Percentiles rank a stretch among this genome's conserved stretches.
Evolutionary conservation across 352 stramenopile species (phyloP).

Genomic region (Globisporangium splendens): DNA sequence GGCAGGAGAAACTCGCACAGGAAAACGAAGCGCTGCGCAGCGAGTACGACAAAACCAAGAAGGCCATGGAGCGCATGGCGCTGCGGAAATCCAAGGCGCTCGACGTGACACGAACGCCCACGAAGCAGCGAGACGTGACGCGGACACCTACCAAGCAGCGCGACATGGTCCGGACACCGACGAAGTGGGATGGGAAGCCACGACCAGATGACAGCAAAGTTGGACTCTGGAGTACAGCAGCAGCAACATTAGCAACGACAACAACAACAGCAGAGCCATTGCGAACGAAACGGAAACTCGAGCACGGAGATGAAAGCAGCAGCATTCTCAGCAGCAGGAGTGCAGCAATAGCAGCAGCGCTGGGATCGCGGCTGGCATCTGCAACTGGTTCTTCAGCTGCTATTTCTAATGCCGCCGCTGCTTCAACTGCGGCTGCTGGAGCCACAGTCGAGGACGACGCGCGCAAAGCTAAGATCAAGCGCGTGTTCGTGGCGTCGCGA

Average conservation of each 20-base stretch:
- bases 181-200: no score
- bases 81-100: constrained; percentile 24
- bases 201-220: not conserved
- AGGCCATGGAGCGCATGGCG: constrained; percentile 64
- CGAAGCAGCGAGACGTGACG: constrained; percentile 3
- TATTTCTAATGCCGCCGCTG: no score
- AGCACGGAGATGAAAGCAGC: not conserved
- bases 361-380: no score
- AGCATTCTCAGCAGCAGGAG: not conserved
- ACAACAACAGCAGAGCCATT: constrained; percentile 3
- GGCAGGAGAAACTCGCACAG: constrained; percentile 35
- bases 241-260: not conserved
- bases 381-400: no score
- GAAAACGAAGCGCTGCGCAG: constrained; percentile 52
- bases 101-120: constrained; percentile 12
- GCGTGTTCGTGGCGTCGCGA: constrained; percentile 41
- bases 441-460: constrained; percentile 12
- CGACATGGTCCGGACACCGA: no score
- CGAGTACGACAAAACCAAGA: constrained; percentile 60
- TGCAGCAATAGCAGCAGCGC: constrained; percentile 5
- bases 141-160: not conserved
- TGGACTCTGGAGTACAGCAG: not conserved
- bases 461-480: constrained; percentile 23
- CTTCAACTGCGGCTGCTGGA: not conserved
- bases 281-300: constrained; percentile 14